These are phyloP conservation scores for Liquidambar formosana DNA, from an alignment of 164 flowering plant species.

Conservation along the genomic window DNA sequence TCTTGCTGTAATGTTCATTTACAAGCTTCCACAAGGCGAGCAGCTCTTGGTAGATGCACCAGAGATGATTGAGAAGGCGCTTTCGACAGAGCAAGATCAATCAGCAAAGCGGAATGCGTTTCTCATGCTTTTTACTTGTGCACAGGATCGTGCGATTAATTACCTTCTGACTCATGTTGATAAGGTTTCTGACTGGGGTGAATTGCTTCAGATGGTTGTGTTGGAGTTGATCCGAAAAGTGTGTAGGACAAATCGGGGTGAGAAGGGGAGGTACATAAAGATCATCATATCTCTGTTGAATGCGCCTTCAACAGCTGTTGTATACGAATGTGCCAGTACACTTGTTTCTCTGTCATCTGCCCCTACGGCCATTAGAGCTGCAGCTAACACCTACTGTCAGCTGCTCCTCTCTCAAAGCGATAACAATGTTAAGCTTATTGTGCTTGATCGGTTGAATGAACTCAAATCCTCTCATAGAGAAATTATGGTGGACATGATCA, in stretches of 20 bases:
- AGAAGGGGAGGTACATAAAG: conserved; percentile 88
- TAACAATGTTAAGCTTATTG: conserved; percentile 93
- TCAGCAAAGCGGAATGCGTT: conserved; percentile 88
- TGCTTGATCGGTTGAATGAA: conserved; percentile 84
- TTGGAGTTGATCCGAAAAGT: conserved; percentile 87
- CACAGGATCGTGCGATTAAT: conserved; percentile 67
- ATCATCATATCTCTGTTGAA: conserved; percentile 76
- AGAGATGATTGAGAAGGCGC: conserved; percentile 71
- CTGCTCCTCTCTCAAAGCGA: conserved; percentile 91
- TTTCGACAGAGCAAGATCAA: conserved; percentile 75
- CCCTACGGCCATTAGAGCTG: conserved; percentile 90
- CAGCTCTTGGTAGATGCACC: conserved; percentile 83
- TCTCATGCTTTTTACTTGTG: conserved; percentile 77
- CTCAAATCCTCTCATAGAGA: conserved; percentile 79
- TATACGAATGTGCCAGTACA: conserved; percentile 89
- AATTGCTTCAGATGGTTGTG: conserved; percentile 91
- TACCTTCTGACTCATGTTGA: conserved; percentile 62
- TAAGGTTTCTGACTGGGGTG: conserved; percentile 77
- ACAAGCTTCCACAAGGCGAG: conserved; percentile 88
- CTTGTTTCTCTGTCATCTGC: conserved; percentile 93
- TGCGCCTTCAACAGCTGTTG: conserved; percentile 84
- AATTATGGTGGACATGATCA: conserved; percentile 88
- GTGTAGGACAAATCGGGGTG: conserved; percentile 70
- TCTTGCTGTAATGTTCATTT: conserved; percentile 79
- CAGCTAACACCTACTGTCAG: conserved; percentile 84